These are phyloP conservation scores for Puccinia horiana DNA, from an alignment of 1,284 basidiomycete species.

Conservation along the genomic window DNA sequence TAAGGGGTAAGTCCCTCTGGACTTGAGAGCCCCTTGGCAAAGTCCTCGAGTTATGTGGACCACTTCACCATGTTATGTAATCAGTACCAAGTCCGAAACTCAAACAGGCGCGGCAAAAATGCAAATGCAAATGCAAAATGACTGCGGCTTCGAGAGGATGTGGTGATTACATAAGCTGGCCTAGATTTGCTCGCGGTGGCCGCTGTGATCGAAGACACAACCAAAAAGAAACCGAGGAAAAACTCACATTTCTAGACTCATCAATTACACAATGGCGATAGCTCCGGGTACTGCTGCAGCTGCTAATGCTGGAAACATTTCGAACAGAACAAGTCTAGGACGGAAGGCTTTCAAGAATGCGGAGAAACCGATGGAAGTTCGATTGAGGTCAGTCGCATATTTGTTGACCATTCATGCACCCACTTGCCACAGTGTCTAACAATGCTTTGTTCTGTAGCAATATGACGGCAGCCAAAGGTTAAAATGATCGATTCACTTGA, in stretches of 20 bases:
- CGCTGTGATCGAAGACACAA: not conserved
- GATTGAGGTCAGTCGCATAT: slow-evolving; percentile 52
- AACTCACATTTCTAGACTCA: not conserved
- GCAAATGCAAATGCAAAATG: not conserved
- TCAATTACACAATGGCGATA: slow-evolving; percentile 6
- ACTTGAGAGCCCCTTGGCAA: no score
- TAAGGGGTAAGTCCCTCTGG: no score
- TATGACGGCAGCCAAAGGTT: slow-evolving; percentile 48
- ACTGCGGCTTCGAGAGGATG: not conserved
- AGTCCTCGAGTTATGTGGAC: no score
- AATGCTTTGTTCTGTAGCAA: slow-evolving; percentile 17
- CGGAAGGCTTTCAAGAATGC: slow-evolving; percentile 58
- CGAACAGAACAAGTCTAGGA: slow-evolving; percentile 25
- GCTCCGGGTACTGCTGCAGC: not conserved
- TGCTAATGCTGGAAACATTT: slow-evolving; percentile 5
- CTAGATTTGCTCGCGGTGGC: not conserved
- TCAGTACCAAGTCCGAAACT: no score
- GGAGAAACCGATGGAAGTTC: slow-evolving; percentile 59
- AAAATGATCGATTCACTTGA: slow-evolving; percentile 49
- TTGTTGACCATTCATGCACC: slow-evolving; percentile 42
- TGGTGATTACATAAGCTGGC: not conserved
- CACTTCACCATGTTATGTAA: no score
- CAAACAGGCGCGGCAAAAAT: no score
- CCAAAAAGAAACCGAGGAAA: not conserved
- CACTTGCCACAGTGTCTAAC: not conserved